These are phyloP conservation scores for Gossypium australe DNA, from an alignment of 345 rosid species.

Conservation along the genomic window DNA sequence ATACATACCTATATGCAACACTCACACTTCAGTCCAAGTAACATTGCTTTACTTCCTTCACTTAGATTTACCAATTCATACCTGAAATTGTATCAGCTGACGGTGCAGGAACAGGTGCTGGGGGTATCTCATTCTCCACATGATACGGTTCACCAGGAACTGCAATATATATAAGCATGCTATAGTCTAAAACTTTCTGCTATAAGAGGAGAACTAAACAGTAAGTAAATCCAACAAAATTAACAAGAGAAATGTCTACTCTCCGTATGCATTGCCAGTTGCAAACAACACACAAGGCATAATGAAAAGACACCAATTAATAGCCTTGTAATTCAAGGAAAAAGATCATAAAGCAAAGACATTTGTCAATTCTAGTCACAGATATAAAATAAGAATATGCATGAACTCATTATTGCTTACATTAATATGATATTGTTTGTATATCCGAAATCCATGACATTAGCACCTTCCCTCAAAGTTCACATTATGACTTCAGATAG, in stretches of 20 bases:
- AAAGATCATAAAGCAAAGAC: not conserved
- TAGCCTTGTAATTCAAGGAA: not conserved
- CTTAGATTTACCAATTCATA: constrained; percentile 18
- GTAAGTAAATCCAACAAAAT: not conserved
- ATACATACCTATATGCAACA: not conserved
- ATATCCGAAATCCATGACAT: not conserved
- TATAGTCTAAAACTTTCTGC: not conserved
- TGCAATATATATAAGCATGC: constrained; percentile 23
- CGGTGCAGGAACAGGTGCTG: constrained; percentile 54
- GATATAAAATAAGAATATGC: not conserved
- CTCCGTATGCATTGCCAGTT: not conserved
- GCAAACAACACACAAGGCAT: not conserved
- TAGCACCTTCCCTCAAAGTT: not conserved
- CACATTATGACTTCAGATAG: not conserved
- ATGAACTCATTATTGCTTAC: not conserved
- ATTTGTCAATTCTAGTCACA: not conserved
- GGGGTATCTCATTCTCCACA: constrained; percentile 32
- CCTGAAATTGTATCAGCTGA: constrained; percentile 45
- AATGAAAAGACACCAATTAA: not conserved
- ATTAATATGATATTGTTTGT: not conserved
- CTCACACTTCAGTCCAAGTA: not conserved
- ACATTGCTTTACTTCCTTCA: not conserved
- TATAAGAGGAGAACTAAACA: not conserved
- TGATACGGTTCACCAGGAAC: constrained; percentile 90
- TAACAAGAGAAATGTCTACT: not conserved